Evolutionary conservation across 2,329 filamentous ascomycete species (phyloP), one percentile per base, ranked within the genome.

Genomic region (Beauveria asiatica): DNA sequence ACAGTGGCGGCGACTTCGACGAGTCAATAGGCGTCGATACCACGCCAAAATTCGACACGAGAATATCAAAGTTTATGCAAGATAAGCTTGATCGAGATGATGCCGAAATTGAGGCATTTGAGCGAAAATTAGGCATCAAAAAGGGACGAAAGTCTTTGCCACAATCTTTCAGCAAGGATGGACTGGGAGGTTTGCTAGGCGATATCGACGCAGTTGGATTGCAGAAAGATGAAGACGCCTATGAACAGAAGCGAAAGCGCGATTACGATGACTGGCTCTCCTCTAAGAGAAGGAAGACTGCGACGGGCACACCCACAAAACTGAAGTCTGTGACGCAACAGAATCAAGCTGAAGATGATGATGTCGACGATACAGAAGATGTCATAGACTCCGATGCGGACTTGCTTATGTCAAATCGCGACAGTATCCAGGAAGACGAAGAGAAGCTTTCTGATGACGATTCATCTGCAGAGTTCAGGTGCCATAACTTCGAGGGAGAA

Each of bases 61-160:
- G 45, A 63, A 67, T 59, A 60, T 72, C 75, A 6, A 74, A 70
- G 52, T 65, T 64, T 21, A 70, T 85, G n/a, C 83, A 80, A 68
- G 81, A 86, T 3, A 84, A 83, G 65, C 76, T 97, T 5, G 86
- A 83, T 0, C 80, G 90, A 63, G 93, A 99, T 61, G 92, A 97
- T 68, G 89, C 86, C 2, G 91, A 96, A 66, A 97, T 99, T 66
- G 87, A 88, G 21, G 86, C 86, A 3, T 77, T 97, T 37, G 94
- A 99, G 75, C 92, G 87, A 72, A 95, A 90, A 68, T 76, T 99
- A 3, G 93, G 94, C 0, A 81, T 97, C 39, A 86, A 81, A 65
- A 90, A 87, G 69, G 84, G 85, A 25, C 88, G 87, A 62, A 95
- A 91, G 68, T 86, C 83, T 37, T 73, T 90, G 5, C 86, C 87